Base-by-base conservation (phyloP, 148 eudicot genomes). In the Talinum fruticosum region DNA sequence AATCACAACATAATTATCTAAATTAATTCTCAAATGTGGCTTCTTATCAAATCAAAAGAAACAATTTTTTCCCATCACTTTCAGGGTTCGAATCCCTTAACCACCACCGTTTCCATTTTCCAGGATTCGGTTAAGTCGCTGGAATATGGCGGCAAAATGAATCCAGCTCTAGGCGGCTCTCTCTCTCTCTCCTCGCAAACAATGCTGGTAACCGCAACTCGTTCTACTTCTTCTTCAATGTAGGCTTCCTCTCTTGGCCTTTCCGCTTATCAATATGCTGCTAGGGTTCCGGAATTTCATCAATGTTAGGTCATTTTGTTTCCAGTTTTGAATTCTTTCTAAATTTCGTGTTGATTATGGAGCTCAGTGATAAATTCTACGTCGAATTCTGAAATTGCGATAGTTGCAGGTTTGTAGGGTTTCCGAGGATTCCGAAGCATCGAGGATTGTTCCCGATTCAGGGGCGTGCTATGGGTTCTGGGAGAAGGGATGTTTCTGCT, bases 231-330 rank as follows among this genome's bases (percentile, higher is more conserved):
- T 24, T 38, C 41, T 38, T 51, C 64, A 47, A 71, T 79, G 76
- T 82, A 66, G 30, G 75, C 57, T 26, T 34, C 10, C 44, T 54
- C 70, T n/a, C 29, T 62, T 70, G 36, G 38, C 34, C 66, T 35
- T 70, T 8, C 15, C 19, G 23, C 57, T 59, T 64, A 8, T n/a
- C 71, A 78, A 30, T 19, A 82, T 82, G 83, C 76, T 15, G 54
- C 33, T 89, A 85, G 87, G 90, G 88, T 86, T 87, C 78, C 85
- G 49, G 47, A 79, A 37, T 75, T 69, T 75, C 47, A 23, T 78
- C 69, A 73, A 62, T 75, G 71, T 73, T 26, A 82, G 80, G 74
- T 44, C 41, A n/a, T 51, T 41, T 35, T 1, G 15, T 68, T 54
- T 2, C 29, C 37, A 6, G 14, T 30, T 71, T 73, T 24, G 29